A percentile compares a stretch with the other conserved stretches of the same genome.
Conservation (phyloP, 2,329 filamentous ascomycete genomes). For the Pseudocercospora crystallina region DNA sequence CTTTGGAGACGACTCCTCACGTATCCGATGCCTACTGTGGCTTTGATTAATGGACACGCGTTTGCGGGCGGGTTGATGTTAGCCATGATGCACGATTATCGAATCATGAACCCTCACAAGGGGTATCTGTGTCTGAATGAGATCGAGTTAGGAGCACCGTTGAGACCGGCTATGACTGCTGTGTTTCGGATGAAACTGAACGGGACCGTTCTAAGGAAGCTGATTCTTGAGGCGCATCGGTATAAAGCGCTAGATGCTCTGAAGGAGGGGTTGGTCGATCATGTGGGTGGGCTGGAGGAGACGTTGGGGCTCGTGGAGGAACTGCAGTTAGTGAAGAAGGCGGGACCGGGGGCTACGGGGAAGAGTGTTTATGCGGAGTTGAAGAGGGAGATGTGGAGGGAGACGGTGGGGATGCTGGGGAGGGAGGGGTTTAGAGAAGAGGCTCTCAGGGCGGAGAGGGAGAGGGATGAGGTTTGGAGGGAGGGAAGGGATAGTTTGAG, state of each 20-base stretch:
- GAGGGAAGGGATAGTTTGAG: slow-evolving; percentile 21
- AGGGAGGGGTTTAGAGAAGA: slow-evolving; percentile 51
- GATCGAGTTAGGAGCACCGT: slow-evolving; percentile 74
- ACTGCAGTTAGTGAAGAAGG: slow-evolving; percentile 61
- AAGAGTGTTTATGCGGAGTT: slow-evolving; percentile 68
- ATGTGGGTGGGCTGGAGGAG: slow-evolving; percentile 63
- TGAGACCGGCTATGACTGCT: slow-evolving; percentile 70
- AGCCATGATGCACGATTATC: slow-evolving; percentile 79
- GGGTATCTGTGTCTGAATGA: slow-evolving; percentile 83
- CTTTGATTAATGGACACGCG: slow-evolving; percentile 76
- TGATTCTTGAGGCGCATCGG: slow-evolving; percentile 73
- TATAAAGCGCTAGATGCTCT: slow-evolving; percentile 65
- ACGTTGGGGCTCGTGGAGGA: slow-evolving; percentile 60
- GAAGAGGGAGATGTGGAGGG: slow-evolving; percentile 74
- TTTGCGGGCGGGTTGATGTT: slow-evolving; percentile 83
- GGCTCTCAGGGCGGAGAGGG: slow-evolving; percentile 48
- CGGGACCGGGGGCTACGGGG: slow-evolving; percentile 39
- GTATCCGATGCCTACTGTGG: slow-evolving; percentile 79
- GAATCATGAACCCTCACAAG: slow-evolving; percentile 67
- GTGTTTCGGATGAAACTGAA: slow-evolving; percentile 72
- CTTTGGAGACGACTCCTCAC: slow-evolving; percentile 66
- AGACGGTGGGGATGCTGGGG: slow-evolving; percentile 61
- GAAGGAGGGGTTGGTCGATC: slow-evolving; percentile 67
- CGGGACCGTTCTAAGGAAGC: slow-evolving; percentile 55
- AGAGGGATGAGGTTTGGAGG: slow-evolving; percentile 45